Evolutionary conservation across 768 basidiomycete genomes (phyloP).

Genomic region (Russula sp.): DNA sequence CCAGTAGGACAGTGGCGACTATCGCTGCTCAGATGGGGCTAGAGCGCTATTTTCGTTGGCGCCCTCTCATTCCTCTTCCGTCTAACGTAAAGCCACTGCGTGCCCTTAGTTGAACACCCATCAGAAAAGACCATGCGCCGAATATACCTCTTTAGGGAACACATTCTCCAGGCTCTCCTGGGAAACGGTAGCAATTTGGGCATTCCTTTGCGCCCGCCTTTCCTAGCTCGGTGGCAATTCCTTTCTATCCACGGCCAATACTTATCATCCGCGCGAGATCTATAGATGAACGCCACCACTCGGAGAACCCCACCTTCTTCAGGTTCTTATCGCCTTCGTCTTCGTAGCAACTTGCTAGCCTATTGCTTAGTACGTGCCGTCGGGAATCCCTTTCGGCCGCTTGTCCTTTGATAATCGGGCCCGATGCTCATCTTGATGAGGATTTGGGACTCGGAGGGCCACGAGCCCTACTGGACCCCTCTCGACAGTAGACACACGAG

Average conservation of each 20-base stretch:
- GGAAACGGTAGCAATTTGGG: conserved; percentile 21
- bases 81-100: conserved; percentile 26
- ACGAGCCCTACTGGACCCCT: not conserved
- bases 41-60: conserved; percentile 24
- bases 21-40: conserved; percentile 25
- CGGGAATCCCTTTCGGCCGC: conserved; percentile 6
- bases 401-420: conserved; percentile 14
- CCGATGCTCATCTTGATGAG: conserved; percentile 15
- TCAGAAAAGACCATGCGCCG: conserved; percentile 30
- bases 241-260: conserved; percentile 1
- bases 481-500: not conserved
- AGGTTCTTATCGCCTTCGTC: conserved; percentile 28
- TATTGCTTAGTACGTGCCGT: conserved; percentile 28
- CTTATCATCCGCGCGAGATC: conserved; percentile 23
- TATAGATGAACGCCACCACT: conserved; percentile 21
- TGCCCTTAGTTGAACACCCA: conserved; percentile 25
- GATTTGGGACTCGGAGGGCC: not conserved
- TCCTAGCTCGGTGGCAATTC: conserved; percentile 19
- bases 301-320: conserved; percentile 22
- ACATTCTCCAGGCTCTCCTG: conserved; percentile 20
- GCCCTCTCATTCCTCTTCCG: conserved; percentile 26
- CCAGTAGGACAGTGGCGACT: conserved; percentile 28
- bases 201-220: conserved; percentile 16
- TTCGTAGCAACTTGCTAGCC: conserved; percentile 26
- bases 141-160: conserved; percentile 23